Conservation (phyloP, 257 asterid species). For the Eustoma russellianum region DNA sequence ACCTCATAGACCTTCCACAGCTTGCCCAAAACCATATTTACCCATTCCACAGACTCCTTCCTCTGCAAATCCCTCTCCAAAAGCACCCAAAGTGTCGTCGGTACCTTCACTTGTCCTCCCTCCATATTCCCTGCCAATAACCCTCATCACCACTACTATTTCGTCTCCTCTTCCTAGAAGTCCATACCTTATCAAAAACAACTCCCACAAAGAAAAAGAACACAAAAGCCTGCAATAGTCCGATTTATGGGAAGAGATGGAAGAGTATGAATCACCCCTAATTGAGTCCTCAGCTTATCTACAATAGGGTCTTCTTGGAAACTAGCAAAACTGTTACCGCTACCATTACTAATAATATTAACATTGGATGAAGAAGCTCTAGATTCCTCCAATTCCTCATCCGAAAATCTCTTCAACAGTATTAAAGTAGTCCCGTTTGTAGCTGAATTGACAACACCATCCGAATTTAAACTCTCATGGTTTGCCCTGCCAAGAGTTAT, state of each 20-base stretch:
- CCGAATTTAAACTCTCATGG: slow-evolving; percentile 23
- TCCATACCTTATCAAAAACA: slow-evolving; percentile 83
- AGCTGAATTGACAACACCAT: slow-evolving; percentile 23
- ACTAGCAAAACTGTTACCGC: slow-evolving; percentile 43
- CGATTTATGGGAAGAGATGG: slow-evolving; percentile 76
- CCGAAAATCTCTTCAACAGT: slow-evolving; percentile 51
- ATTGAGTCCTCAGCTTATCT: slow-evolving; percentile 83
- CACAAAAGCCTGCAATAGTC: slow-evolving; percentile 50
- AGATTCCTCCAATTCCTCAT: slow-evolving; percentile 20
- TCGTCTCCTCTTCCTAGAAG: slow-evolving; percentile 42
- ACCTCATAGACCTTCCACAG: slow-evolving; percentile 73
- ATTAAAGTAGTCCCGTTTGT: slow-evolving; percentile 38
- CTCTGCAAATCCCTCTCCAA: slow-evolving; percentile 82
- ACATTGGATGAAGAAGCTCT: slow-evolving; percentile 18
- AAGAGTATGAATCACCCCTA: slow-evolving; percentile 84
- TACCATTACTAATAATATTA: slow-evolving; percentile 8
- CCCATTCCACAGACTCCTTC: slow-evolving; percentile 91
- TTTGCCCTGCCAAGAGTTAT: slow-evolving; percentile 28
- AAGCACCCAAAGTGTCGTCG: slow-evolving; percentile 41
- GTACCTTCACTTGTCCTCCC: slow-evolving; percentile 31
- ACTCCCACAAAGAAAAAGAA: slow-evolving; percentile 90
- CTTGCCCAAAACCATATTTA: slow-evolving; percentile 83
- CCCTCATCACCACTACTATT: slow-evolving; percentile 12
- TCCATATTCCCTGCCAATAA: slow-evolving; percentile 33
- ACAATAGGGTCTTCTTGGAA: slow-evolving; percentile 84